Evolutionary conservation across 139 green algal species (phyloP).

Genomic region (Yamagishiella unicocca): DNA sequence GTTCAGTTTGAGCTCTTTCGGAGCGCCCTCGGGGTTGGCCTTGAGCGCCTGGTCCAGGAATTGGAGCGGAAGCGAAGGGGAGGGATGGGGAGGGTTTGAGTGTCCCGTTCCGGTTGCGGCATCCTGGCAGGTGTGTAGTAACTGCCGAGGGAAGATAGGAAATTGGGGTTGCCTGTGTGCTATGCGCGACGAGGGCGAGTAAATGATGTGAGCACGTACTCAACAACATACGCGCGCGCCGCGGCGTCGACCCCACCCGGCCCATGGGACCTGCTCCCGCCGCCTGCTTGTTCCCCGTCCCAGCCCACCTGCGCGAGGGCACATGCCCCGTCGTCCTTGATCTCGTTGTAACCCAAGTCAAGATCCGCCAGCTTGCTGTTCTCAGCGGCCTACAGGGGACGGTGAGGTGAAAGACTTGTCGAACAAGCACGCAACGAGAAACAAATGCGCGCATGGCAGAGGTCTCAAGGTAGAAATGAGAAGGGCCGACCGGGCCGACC

Average conservation of each 20-base stretch:
- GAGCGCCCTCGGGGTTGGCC: slow-evolving; percentile 85
- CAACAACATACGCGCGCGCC: too few species aligned
- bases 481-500: too few species aligned
- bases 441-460: too few species aligned
- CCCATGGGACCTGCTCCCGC: neutral
- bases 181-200: too few species aligned
- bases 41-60: slow-evolving; percentile 90
- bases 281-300: neutral
- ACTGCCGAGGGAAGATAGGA: too few species aligned
- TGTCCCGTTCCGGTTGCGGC: too few species aligned
- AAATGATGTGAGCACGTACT: too few species aligned
- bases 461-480: too few species aligned
- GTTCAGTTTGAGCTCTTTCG: slow-evolving; percentile 89
- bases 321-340: slow-evolving; percentile 98
- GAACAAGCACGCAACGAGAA: neutral
- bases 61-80: neutral
- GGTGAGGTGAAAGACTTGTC: neutral
- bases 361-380: slow-evolving; percentile 89
- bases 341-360: slow-evolving; percentile 99
- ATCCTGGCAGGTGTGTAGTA: too few species aligned
- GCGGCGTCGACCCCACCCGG: too few species aligned
- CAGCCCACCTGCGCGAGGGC: slow-evolving; percentile 85
- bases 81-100: too few species aligned
- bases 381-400: slow-evolving; percentile 67
- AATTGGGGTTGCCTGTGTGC: too few species aligned